Conservation (phyloP, 1,284 basidiomycete genomes). For the Tilletia setariae region DNA sequence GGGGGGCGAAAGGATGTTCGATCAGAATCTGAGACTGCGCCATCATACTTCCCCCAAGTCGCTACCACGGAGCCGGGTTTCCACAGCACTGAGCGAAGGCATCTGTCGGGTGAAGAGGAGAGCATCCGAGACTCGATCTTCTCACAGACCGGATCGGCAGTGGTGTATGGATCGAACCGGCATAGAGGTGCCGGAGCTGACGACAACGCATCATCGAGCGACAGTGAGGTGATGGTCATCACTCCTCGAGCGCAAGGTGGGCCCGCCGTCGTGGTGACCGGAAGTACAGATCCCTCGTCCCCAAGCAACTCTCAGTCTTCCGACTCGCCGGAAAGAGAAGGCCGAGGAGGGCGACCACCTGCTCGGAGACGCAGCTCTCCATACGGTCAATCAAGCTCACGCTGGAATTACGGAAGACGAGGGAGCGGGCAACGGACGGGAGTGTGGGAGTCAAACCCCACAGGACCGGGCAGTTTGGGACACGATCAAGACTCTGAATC, state of each 20-base stretch:
- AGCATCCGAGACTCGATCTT: neutral
- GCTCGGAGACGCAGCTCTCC: too few species aligned
- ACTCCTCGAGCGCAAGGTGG: neutral
- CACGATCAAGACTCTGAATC: neutral
- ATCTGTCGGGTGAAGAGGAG: neutral
- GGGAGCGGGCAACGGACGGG: too few species aligned
- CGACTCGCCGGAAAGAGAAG: neutral
- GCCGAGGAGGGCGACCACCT: neutral
- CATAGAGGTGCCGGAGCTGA: too few species aligned
- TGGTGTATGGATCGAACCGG: neutral
- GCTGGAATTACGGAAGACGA: slow-evolving; percentile 1
- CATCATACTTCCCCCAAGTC: neutral
- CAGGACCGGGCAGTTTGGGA: neutral
- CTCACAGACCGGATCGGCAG: neutral
- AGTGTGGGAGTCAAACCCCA: too few species aligned
- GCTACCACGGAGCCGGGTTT: neutral
- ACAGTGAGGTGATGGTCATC: neutral
- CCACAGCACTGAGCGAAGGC: neutral
- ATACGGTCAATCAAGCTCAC: neutral
- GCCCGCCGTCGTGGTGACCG: neutral
- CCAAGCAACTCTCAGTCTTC: neutral
- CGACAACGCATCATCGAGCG: neutral
- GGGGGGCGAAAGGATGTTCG: too few species aligned
- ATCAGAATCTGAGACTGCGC: neutral
- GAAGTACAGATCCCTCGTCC: neutral